Evolutionary conservation across 805 yeast genomes (phyloP), one percentile per base, ranked within the genome.

Genomic region (Alloascoidea africana): DNA sequence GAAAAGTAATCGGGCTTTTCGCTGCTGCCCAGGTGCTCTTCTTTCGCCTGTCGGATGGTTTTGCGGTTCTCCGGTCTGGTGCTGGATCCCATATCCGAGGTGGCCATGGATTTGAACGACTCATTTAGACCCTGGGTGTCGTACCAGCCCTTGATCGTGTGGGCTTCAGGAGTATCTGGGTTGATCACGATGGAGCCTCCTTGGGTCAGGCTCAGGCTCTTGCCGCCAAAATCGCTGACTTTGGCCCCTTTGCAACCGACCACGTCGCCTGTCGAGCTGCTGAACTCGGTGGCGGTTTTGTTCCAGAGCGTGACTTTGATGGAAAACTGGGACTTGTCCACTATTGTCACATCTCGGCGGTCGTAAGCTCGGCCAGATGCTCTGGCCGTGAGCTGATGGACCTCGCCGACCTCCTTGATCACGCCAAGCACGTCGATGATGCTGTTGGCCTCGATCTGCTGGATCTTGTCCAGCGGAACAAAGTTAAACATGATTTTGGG

Each of bases 111-210:
- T 46, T 71, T 70, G 62, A 82, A 86, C 32, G 55, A 59, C 39
- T 73, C 74, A 38, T 63, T 58, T 16, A 67, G 66, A 32, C 96
- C 96, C 46, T 70, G 74, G 32, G 79, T 70, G 51, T 85, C 94
- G 51, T 75, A 91, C 99, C 99, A 91, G 4, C 97, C 97, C 56
- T 85, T 84, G 47, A 91, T 68, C 39, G 73, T 68, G 55, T 75
- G 85, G 3, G 96, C 89, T 54, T 85, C 96, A 14, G 83, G 77
- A 16, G 82, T 70, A 52, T 87, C 96, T 2, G 98, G 98, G 50
- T 84, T 83, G 8, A 82, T 68, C 27, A 75, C 56, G 44, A 91
- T 59, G 1, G 82, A 69, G 15, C 95, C 86, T 6, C 83, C 68
- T 42, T 78, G 84, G 16, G 87, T 75, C 55, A 86, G 68, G 1